Base-by-base conservation (phyloP, 2,329 filamentous ascomycete genomes). In the Gaeumannomyces sp. region DNA sequence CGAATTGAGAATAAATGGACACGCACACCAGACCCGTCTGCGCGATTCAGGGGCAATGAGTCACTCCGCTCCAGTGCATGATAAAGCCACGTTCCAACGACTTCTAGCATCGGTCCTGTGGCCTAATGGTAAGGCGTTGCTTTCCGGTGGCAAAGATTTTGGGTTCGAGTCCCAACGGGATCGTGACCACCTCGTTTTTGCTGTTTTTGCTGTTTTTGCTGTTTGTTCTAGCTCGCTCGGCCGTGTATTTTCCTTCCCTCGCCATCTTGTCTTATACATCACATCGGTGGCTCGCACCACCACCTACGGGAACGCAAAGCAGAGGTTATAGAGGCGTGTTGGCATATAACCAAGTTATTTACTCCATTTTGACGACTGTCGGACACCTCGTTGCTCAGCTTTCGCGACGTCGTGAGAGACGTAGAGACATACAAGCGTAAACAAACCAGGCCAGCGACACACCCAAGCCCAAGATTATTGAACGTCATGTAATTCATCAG, bases 141-240 rank as follows among this genome's bases (percentile, higher is more conserved):
- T 53, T 53, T 53, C 45, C 45, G 45, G 45, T 53, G 45, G 45
- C 45, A 53, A 53, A 53, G 45, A 53, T 53, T 53, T 53, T 53
- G 45, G 45, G 45, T 53, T 53, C 45, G 45, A 53, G 45, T 53
- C 45, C 45, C 45, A 53, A 53, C 45, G 45, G 45, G 45, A 53
- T 53, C 45, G 45, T 65, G 3, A 50, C 29, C 7, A 58, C 35
- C 33, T 38, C 14, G 1, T 65, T 65, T 64, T 28, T 64, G 28
- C 33, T 50, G 14, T 22, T 31, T n/a, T n/a, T n/a, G n/a, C n/a
- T n/a, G n/a, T n/a, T n/a, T n/a, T n/a, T n/a, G n/a, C n/a, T n/a
- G n/a, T n/a, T 53, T 27, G 53, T 19, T 16, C 38, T 7, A 6
- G 16, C 14, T 19, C 16, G 16, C 6, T 45, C 16, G 33, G 33